A percentile compares a stretch with the other conserved stretches of the same genome.
These are phyloP conservation scores for Trichophaea hybrida DNA, from an alignment of 2,329 filamentous ascomycete species.

Conservation along the genomic window DNA sequence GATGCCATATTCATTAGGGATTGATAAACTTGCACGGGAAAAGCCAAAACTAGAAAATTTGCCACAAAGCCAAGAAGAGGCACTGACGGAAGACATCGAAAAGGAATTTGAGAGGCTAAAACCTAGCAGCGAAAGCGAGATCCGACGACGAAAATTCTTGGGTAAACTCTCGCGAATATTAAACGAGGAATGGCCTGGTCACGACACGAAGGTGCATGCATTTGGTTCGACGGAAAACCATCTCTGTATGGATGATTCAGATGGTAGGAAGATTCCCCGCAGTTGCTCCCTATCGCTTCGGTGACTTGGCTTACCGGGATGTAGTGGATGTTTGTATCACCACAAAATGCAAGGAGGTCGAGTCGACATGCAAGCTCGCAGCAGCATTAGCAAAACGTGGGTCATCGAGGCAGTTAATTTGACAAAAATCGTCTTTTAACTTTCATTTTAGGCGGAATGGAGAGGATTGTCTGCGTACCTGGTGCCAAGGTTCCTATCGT, in stretches of 20 bases:
- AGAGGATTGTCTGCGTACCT: conserved; percentile 86
- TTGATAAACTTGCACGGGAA: conserved; percentile 57
- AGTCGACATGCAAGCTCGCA: conserved; percentile 81
- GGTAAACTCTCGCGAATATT: conserved; percentile 75
- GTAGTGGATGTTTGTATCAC: conserved; percentile 95
- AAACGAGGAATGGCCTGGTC: conserved; percentile 80
- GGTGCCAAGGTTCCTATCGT: conserved; percentile 96
- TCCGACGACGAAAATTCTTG: conserved; percentile 61
- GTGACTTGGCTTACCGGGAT: conserved; percentile 9
- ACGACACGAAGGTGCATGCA: conserved; percentile 76
- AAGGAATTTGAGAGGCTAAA: conserved; percentile 73
- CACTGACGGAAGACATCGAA: conserved; percentile 67
- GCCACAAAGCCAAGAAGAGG: conserved; percentile 56
- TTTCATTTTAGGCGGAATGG: conserved; percentile 63
- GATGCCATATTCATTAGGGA: conserved; percentile 85
- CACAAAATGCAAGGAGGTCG: conserved; percentile 72
- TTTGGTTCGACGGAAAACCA: conserved; percentile 98
- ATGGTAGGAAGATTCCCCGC: conserved; percentile 47
- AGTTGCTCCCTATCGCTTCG: neutral
- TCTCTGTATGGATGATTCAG: conserved; percentile 87
- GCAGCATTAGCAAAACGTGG: conserved; percentile 71
- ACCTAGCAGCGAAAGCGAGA: conserved; percentile 65
- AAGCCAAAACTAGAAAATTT: conserved; percentile 57
- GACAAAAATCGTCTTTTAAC: neutral
- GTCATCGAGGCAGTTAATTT: conserved; percentile 30